These are phyloP conservation scores for Sarocladiaceae sp. DNA, from an alignment of 2,329 filamentous ascomycete species.

Conservation along the genomic window DNA sequence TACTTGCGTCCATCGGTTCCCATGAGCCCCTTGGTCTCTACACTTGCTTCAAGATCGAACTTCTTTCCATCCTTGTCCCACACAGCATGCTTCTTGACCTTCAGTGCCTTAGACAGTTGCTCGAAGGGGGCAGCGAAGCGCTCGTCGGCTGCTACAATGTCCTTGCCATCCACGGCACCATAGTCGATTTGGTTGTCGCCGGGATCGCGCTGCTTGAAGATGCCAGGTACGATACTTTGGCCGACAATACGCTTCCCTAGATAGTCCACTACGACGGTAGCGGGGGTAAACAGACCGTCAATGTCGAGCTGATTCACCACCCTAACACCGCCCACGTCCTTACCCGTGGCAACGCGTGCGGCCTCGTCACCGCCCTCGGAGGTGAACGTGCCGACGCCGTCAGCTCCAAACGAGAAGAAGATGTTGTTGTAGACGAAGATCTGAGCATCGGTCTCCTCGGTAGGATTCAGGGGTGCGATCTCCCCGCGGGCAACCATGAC, in stretches of 20 bases:
- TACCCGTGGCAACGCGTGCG: constrained; percentile 90
- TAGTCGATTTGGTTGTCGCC: constrained; percentile 99
- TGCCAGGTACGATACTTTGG: constrained; percentile 96
- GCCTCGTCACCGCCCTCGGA: constrained; percentile 96
- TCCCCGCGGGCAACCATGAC: constrained; percentile 90
- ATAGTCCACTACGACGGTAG: constrained; percentile 95
- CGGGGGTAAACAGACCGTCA: constrained; percentile 87
- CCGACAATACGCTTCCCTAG: constrained; percentile 95
- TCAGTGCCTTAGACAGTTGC: constrained; percentile 84
- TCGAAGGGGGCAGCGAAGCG: constrained; percentile 80
- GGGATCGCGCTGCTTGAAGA: constrained; percentile 97
- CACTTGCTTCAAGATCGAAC: constrained; percentile 89
- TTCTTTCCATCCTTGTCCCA: constrained; percentile 95
- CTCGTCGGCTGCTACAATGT: constrained; percentile 86
- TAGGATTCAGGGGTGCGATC: constrained; percentile 90
- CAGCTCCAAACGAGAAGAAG: constrained; percentile 97
- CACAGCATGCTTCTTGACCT: constrained; percentile 90
- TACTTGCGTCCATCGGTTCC: constrained; percentile 97
- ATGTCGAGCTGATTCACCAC: constrained; percentile 97
- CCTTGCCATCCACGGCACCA: constrained; percentile 94
- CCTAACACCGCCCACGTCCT: constrained; percentile 91
- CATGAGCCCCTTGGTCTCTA: constrained; percentile 96
- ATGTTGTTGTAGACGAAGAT: constrained; percentile 99
- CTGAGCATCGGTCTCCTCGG: constrained; percentile 86
- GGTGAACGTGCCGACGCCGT: constrained; percentile 95